A percentile compares a stretch with the other conserved stretches of the same genome.
phyloP scores from a whole-genome alignment of 108 stramenopile species.

The Chaetoceros muelleri region DNA sequence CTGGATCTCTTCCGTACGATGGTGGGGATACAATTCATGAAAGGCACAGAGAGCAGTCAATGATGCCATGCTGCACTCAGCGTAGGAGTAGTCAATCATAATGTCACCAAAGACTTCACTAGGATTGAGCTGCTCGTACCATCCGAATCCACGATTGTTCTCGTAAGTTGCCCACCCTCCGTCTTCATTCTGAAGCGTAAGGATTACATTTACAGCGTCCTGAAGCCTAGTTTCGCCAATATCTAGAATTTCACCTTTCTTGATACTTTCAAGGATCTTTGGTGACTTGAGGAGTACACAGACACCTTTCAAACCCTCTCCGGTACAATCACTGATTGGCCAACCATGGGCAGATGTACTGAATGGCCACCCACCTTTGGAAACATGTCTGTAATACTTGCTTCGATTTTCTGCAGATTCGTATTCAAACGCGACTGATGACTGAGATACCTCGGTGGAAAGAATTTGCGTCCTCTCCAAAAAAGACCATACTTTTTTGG shows the following conservation, averaged over 20 bases:
- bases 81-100: conserved; percentile 99
- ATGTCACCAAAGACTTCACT: conserved; percentile 98
- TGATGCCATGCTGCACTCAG: conserved; percentile 95
- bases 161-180: conserved; percentile 98
- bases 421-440: conserved; percentile 60
- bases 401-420: conserved; percentile 65
- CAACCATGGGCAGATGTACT: conserved; percentile 96
- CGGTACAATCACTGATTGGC: conserved; percentile 98
- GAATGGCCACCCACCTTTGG: conserved; percentile 98
- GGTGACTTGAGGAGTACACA: conserved; percentile 59
- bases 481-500: conserved; percentile 62
- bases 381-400: conserved; percentile 87
- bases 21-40: conserved; percentile 59
- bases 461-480: conserved; percentile 83
- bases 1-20: conserved; percentile 66
- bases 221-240: conserved; percentile 57
- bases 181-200: conserved; percentile 94
- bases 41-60: conserved; percentile 90
- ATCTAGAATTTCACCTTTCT: conserved; percentile 22
- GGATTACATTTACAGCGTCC: conserved; percentile 77
- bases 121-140: conserved; percentile 96
- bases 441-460: conserved; percentile 60
- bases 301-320: conserved; percentile 89
- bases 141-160: conserved; percentile 94
- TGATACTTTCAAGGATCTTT: conserved; percentile 33